Evolutionary conservation across 345 rosid species (phyloP), one percentile per base, ranked within the genome.

Genomic region (Rhizophora apiculata): DNA sequence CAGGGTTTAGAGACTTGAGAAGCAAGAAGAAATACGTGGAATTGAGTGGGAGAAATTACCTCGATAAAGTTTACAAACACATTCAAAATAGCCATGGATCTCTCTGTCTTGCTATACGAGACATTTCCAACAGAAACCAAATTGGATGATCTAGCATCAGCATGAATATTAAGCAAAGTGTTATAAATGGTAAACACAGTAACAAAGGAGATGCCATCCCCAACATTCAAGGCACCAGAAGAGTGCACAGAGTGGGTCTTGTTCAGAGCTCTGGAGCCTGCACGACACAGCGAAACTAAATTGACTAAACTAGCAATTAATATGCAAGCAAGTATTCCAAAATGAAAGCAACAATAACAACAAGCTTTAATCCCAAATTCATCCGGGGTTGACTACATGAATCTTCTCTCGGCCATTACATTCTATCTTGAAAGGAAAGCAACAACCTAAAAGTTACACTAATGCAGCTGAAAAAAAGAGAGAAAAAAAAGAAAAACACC

Each of bases 241-340:
- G 86, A 76, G 51, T 59, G 62, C 61, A 79, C 67, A 64, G 63
- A 64, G 20, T 62, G 84, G 46, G 90, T 86, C 83, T 49, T 89
- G 77, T 86, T 90, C 51, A 90, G 86, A 76, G 98, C 94, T 80
- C 83, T 89, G 6, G 74, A 68, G 48, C 98, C 99, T 90, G 78
- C 20, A 8, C 10, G 21, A 6, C 53, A 55, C 3, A 20, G 30
- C 16, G 29, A 60, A 34, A 66, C 8, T 6, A n/a, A 10, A 2
- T 19, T 26, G 13, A 8, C 37, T 6, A 26, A 8, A 30, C 27
- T 26, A 57, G 46, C n/a, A 11, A 67, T 53, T 5, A n/a, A 34
- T 3, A 66, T 67, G 61, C 60, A 51, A 19, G 10, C 29, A 19
- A 39, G 10, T 30, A n/a, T 34, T 27, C n/a, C 30, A 63, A 37